Evolutionary conservation across 2,329 filamentous ascomycete species (phyloP), one percentile per base, ranked within the genome.

Genomic region (Ceratocystis ficicola): DNA sequence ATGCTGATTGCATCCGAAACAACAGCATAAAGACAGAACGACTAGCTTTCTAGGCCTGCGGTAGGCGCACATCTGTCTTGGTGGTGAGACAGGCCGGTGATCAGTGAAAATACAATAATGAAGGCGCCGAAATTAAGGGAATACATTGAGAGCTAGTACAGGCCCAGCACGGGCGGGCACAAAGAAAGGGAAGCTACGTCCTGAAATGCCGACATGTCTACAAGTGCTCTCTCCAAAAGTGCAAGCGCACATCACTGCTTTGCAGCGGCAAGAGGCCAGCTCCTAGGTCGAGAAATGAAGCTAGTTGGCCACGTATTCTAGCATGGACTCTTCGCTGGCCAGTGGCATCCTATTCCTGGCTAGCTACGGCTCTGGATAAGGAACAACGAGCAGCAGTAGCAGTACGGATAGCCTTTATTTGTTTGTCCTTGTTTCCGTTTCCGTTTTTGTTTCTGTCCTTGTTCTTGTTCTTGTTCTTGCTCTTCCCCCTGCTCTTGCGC

Each of bases 311-410:
- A 59, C 52, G 17, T 30, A 30, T 32, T 30, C 12, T 30, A 59
- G 52, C 52, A 59, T 59, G 52, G 52, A 59, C 28, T 59, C 12
- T 32, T n/a, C 15, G 52, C 8, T 59, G 52, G 52, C 52, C 52
- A 59, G 52, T 59, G 52, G 52, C 52, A 30, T 59, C 52, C 52
- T 59, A 59, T 59, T 59, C 28, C 36, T 59, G 28, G 52, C 28
- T n/a, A 8, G 52, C 52, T 12, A 1, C 52, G 0, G 22, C 10
- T 7, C 8, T 22, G 46, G 46, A 50, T n/a, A n/a, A 5, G 46
- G 46, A n/a, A 15, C 20, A 20, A 10, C 15, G 44, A 20, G 44
- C 44, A 48, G 44, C 15, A 20, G 2, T 15, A 48, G 36, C 36
- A 41, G 36, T 41, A 41, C 10, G 36, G 36, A 41, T 41, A 15